Evolutionary conservation across 768 basidiomycete genomes (phyloP), one percentile per base, ranked within the genome.

Genomic region (Ephemerocybe angulata): DNA sequence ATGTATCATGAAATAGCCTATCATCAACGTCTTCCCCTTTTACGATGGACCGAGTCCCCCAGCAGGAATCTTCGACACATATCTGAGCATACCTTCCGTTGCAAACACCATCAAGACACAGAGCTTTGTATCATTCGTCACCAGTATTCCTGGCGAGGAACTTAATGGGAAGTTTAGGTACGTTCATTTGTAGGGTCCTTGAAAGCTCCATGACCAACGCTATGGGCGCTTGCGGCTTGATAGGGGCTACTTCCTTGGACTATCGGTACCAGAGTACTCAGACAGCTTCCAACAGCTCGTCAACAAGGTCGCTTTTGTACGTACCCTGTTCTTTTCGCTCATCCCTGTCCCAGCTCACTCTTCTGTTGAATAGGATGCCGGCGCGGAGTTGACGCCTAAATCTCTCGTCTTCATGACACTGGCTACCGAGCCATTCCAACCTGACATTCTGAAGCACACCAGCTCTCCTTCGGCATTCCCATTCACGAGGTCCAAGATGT

Each of bases 31-130:
- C 8, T 62, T 73, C 5, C 63, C 87, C 22, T 87, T 87, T 66
- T 86, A 87, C 59, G 80, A 87, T 60, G 79, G 59, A 0, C 83
- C 84, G 13, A 71, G 64, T 0, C 75, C 74, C 1, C 82, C 81
- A 0, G 54, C 58, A 0, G 81, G 78, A 1, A 73, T 81, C 25
- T 83, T 83, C 56, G 80, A 83, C 54, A 72, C 72, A 8, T 80
- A 81, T 65, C 58, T 82, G 22, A 67, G 70, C 1, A 78, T 83
- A 31, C 76, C 77, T 2, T n/a, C 29, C 12, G 25, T 22, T 11
- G 29, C 4, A n/a, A 22, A 11, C 17, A n/a, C 28, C 17, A 19
- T 50, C 19, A 28, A 13, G 27, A 30, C 48, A 3, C 48, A 33
- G 17, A 12, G 3, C 8, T 31, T 21, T 11, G 17, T 31, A 10